Evolutionary conservation across 73 alveolate species (phyloP).

Genomic region (Tetrahymena borealis): DNA sequence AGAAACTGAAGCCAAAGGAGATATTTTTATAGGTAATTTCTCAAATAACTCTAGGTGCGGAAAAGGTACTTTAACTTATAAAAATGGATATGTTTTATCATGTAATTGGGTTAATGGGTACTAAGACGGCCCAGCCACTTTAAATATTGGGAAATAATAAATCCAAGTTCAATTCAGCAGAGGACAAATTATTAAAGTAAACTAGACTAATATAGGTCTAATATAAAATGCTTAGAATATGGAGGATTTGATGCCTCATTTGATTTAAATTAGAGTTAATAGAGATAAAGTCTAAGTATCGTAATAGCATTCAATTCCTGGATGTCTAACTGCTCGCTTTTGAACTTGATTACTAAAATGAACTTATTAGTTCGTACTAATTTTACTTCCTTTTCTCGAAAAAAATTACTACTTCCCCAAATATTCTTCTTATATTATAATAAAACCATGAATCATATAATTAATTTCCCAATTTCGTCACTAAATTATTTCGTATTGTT

Average conservation of each 20-base stretch:
- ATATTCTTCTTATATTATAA: not conserved
- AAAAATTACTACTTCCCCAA: not conserved
- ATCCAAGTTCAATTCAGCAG: not conserved
- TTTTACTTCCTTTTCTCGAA: too few relatives aligned
- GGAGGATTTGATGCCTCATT: not conserved
- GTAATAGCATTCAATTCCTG: not conserved
- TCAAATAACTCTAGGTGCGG: not conserved
- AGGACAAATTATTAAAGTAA: not conserved
- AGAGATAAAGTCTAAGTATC: not conserved
- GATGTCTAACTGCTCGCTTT: not conserved
- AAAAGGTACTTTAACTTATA: not conserved
- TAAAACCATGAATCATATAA: not conserved
- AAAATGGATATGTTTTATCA: not conserved
- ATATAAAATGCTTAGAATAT: not conserved
- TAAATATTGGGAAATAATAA: not conserved
- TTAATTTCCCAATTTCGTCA: not conserved
- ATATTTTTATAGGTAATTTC: not conserved
- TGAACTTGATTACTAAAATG: too few relatives aligned
- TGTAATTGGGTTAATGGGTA: not conserved
- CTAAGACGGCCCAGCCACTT: not conserved
- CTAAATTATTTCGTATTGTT: not conserved
- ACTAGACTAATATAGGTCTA: not conserved
- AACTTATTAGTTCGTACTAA: too few relatives aligned
- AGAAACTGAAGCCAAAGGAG: not conserved
- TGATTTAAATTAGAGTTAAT: not conserved